A percentile compares a stretch with the other conserved stretches of the same genome.
Conservation (phyloP, 495 filamentous ascomycete species). For the Rhypophila decipiens region DNA sequence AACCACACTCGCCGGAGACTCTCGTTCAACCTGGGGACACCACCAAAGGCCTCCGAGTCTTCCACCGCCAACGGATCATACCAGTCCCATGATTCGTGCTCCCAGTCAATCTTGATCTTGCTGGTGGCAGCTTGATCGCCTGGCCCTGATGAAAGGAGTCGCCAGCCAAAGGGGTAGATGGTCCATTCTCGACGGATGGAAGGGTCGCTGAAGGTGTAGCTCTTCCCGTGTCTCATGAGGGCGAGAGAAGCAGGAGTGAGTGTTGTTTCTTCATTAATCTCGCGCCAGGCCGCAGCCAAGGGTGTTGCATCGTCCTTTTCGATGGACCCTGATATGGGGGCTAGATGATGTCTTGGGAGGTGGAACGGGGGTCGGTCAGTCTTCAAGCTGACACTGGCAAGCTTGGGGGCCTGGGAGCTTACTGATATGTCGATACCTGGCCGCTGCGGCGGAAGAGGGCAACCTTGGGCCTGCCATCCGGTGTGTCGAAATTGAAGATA, state of each 20-base stretch:
- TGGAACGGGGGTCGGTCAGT: not conserved
- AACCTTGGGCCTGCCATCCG: slow-evolving; percentile 31
- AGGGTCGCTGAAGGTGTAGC: slow-evolving; percentile 50
- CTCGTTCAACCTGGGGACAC: slow-evolving; percentile 51
- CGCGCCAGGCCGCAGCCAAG: slow-evolving; percentile 52
- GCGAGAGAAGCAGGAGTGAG: slow-evolving; percentile 39
- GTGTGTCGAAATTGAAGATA: slow-evolving; percentile 39
- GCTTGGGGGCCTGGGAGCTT: slow-evolving; percentile 5
- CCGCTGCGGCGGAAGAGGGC: slow-evolving; percentile 54
- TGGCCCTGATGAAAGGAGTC: slow-evolving; percentile 41
- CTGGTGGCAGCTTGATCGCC: slow-evolving; percentile 20
- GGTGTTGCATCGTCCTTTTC: slow-evolving; percentile 44
- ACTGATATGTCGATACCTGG: slow-evolving; percentile 52
- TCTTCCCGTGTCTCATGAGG: slow-evolving; percentile 51
- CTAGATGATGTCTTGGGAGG: slow-evolving; percentile 41
- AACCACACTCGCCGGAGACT: slow-evolving; percentile 54
- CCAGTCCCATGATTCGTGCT: slow-evolving; percentile 54
- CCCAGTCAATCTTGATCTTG: slow-evolving; percentile 54
- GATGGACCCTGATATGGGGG: slow-evolving; percentile 57
- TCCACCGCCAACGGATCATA: slow-evolving; percentile 41
- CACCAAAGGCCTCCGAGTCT: slow-evolving; percentile 33
- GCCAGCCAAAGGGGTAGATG: slow-evolving; percentile 56
- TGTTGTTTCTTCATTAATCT: slow-evolving; percentile 56
- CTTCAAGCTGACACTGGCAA: not conserved
- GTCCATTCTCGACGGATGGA: slow-evolving; percentile 53